Evolutionary conservation across 768 basidiomycete species (phyloP).

Genomic region (Tulasnella sp.): DNA sequence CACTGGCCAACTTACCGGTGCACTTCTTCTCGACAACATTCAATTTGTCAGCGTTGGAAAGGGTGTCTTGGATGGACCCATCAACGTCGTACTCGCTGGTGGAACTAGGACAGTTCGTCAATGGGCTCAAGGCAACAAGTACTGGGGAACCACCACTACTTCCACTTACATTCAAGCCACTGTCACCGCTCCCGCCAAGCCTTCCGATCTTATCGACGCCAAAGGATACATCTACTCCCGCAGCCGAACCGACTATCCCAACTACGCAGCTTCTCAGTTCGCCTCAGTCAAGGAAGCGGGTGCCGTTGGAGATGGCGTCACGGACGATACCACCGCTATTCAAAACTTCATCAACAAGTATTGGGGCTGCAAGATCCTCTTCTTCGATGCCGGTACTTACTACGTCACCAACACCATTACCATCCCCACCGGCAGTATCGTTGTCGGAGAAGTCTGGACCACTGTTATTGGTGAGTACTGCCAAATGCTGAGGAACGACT

Average conservation of each 20-base stretch:
- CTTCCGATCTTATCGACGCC: slow-evolving; percentile 52
- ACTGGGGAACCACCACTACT: slow-evolving; percentile 47
- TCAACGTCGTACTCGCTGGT: slow-evolving; percentile 37
- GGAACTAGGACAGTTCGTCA: slow-evolving; percentile 58
- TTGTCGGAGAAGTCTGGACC: slow-evolving; percentile 62
- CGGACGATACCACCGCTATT: slow-evolving; percentile 71
- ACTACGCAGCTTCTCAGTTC: slow-evolving; percentile 59
- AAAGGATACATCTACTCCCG: slow-evolving; percentile 30
- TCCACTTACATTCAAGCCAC: slow-evolving; percentile 51
- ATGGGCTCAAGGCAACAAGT: slow-evolving; percentile 79
- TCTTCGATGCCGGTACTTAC: slow-evolving; percentile 70
- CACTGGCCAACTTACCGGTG: slow-evolving; percentile 51
- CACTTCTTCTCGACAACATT: slow-evolving; percentile 63
- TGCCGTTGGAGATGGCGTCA: slow-evolving; percentile 67
- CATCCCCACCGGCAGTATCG: slow-evolving; percentile 56
- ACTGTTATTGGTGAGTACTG: slow-evolving; percentile 47
- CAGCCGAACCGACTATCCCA: slow-evolving; percentile 43
- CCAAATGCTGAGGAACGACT: neutral
- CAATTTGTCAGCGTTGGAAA: slow-evolving; percentile 56
- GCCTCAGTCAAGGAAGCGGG: slow-evolving; percentile 68
- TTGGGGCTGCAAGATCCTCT: slow-evolving; percentile 73
- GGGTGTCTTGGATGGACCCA: slow-evolving; percentile 56
- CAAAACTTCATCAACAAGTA: slow-evolving; percentile 60
- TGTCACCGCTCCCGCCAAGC: slow-evolving; percentile 52
- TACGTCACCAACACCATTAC: slow-evolving; percentile 52